Conservation (phyloP, 1,139 yeast species). For the Pichia sp. region DNA sequence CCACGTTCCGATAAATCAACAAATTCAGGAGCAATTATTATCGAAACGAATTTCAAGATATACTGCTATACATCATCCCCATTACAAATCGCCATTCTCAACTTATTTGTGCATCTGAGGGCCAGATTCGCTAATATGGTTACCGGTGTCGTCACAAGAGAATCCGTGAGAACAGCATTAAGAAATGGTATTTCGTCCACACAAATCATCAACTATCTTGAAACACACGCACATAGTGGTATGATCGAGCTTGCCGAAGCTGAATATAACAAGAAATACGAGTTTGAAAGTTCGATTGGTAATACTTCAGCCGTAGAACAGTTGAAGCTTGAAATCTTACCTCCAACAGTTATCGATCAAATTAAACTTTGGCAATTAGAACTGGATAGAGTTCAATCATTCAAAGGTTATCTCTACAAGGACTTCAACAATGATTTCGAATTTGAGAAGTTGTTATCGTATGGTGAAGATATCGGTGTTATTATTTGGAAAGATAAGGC, state of each 20-base stretch:
- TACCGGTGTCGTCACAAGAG: constrained; percentile 90
- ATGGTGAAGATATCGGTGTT: constrained; percentile 91
- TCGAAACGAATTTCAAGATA: constrained; percentile 91
- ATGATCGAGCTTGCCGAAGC: constrained; percentile 76
- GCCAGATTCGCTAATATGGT: constrained; percentile 91
- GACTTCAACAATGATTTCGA: constrained; percentile 81
- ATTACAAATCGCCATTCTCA: constrained; percentile 87
- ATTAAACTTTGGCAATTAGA: constrained; percentile 96
- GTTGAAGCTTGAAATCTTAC: constrained; percentile 58
- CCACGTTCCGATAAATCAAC: constrained; percentile 20
- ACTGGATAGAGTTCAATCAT: constrained; percentile 85
- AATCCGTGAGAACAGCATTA: constrained; percentile 82
- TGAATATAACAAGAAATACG: constrained; percentile 61
- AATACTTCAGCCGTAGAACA: constrained; percentile 32
- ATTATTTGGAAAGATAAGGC: constrained; percentile 76
- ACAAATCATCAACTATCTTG: constrained; percentile 85
- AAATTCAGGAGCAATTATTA: constrained; percentile 65
- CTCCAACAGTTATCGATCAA: constrained; percentile 96
- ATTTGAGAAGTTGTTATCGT: constrained; percentile 66
- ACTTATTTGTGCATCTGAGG: constrained; percentile 79
- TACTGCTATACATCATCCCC: constrained; percentile 97
- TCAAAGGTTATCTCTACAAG: constrained; percentile 83
- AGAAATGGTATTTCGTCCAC: constrained; percentile 92
- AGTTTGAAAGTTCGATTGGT: constrained; percentile 52
- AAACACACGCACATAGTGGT: constrained; percentile 93